Conservation (phyloP, 495 filamentous ascomycete genomes). For the Talaromyces borbonicus region DNA sequence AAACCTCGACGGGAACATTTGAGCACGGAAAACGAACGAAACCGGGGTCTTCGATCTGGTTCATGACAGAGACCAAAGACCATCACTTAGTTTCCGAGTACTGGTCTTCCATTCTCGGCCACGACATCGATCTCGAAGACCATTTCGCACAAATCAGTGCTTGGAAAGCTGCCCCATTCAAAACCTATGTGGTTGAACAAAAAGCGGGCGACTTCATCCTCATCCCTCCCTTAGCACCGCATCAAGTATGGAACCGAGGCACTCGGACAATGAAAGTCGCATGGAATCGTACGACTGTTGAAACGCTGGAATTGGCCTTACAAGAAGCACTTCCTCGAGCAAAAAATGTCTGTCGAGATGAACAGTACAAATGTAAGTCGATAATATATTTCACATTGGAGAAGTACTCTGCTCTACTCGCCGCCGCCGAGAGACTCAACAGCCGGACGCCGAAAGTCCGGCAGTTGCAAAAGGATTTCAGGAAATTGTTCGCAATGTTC, state of each 20-base stretch:
- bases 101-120: constrained; percentile 80
- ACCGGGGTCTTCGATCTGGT: constrained; percentile 88
- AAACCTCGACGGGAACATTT: constrained; percentile 52
- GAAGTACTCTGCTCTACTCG: constrained; percentile 61
- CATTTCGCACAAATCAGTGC: constrained; percentile 92
- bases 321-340: constrained; percentile 79
- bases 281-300: constrained; percentile 94
- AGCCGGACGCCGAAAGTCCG: constrained; percentile 43
- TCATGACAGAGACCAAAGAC: constrained; percentile 92
- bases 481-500: constrained; percentile 63
- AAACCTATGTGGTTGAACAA: constrained; percentile 87
- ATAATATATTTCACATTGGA: constrained; percentile 79
- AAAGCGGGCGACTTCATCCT: constrained; percentile 89
- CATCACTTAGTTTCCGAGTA: constrained; percentile 81
- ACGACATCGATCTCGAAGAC: constrained; percentile 92
- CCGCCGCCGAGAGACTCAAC: constrained; percentile 29
- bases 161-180: constrained; percentile 87
- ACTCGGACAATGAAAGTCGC: constrained; percentile 93
- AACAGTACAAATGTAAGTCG: constrained; percentile 97
- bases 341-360: constrained; percentile 89
- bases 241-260: constrained; percentile 97
- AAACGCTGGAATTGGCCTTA: constrained; percentile 78
- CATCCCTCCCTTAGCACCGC: constrained; percentile 89
- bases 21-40: constrained; percentile 58
- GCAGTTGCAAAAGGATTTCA: constrained; percentile 68